Base-by-base conservation (phyloP, 225 moss, liverwort and hornwort genomes). In the Anthoceros angustus region DNA sequence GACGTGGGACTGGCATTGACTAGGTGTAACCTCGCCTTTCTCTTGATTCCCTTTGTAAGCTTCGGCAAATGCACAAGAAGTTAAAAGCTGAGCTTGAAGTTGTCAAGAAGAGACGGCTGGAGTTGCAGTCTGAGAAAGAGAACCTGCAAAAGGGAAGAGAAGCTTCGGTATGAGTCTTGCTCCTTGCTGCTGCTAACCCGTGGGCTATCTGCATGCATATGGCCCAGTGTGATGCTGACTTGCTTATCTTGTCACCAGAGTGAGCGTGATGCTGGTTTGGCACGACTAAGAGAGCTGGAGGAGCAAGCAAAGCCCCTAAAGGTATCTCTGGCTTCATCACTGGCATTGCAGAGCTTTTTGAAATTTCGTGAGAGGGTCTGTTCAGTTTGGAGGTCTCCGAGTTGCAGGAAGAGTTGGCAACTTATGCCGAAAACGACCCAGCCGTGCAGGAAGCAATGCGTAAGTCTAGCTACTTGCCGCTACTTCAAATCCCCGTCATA, bases 361-460 rank as follows among this genome's bases (percentile, higher is more conserved):
- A 4, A 32, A 32, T 32, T 32, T 32, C 4, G 32, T 32, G 32
- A 32, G 32, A 32, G 2, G 32, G 1, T 32, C 3, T 64, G 0
- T 38, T 64, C 25, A 64, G 39, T 7, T 43, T 8, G 48, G 18
- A 62, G 72, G 62, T 39, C 25, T 24, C 16, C 49, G 66, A 32
- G 24, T 42, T 61, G 25, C 81, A 87, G 77, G 86, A 86, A 69
- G 91, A 87, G 69, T 77, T 86, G 25, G 67, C 81, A 26, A 73
- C 79, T 40, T 92, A 84, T 43, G 80, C 78, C 38, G 79, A 80
- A 63, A 92, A 86, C 62, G 92, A 92, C 62, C 92, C 88, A 62
- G 84, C 80, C 60, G 79, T 82, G 7, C 83, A 86, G 71, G 86
- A 92, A 64, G 63, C 80, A 23, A 88, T 88, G 88, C 86, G 84